These are phyloP conservation scores for Gamarada debralockiae DNA, from an alignment of 495 filamentous ascomycete genomes.

Conservation along the genomic window DNA sequence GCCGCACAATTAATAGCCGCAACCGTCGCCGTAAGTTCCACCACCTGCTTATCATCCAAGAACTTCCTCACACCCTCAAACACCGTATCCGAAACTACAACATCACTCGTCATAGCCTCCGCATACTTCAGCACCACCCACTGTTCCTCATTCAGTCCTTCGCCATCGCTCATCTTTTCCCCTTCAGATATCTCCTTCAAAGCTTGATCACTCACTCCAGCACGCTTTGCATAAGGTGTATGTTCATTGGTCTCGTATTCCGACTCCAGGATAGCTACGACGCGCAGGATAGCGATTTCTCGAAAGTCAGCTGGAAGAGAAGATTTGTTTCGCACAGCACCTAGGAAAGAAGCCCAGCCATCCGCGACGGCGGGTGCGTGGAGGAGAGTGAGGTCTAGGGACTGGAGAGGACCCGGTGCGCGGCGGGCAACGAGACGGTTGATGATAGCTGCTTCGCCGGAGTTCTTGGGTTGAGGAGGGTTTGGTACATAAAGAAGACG, in stretches of 20 bases:
- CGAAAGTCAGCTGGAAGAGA: slow-evolving; percentile 50
- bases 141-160: slow-evolving; percentile 48
- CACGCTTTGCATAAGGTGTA: slow-evolving; percentile 48
- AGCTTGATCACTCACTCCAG: slow-evolving; percentile 46
- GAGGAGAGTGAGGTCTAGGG: slow-evolving; percentile 65
- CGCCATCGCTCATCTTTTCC: no score
- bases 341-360: slow-evolving; percentile 75
- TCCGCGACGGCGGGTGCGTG: slow-evolving; percentile 66
- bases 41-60: slow-evolving; percentile 64
- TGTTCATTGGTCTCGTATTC: slow-evolving; percentile 75
- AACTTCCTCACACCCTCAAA: slow-evolving; percentile 52
- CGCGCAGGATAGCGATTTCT: slow-evolving; percentile 67
- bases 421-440: slow-evolving; percentile 56
- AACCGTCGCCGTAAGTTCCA: slow-evolving; percentile 70
- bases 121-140: slow-evolving; percentile 61
- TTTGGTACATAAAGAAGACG: slow-evolving; percentile 62
- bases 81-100: slow-evolving; percentile 57
- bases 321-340: slow-evolving; percentile 63
- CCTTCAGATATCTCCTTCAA: slow-evolving; percentile 25
- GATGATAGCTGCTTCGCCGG: slow-evolving; percentile 50
- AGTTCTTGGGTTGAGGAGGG: slow-evolving; percentile 42
- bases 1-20: slow-evolving; percentile 83
- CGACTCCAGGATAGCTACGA: slow-evolving; percentile 65
- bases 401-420: slow-evolving; percentile 54
- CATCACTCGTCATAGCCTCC: slow-evolving; percentile 67